Percentiles rank a stretch among this genome's conserved stretches.
These are phyloP conservation scores for Cordyceps militaris DNA, from an alignment of 2,329 filamentous ascomycete genomes.

Conservation along the genomic window DNA sequence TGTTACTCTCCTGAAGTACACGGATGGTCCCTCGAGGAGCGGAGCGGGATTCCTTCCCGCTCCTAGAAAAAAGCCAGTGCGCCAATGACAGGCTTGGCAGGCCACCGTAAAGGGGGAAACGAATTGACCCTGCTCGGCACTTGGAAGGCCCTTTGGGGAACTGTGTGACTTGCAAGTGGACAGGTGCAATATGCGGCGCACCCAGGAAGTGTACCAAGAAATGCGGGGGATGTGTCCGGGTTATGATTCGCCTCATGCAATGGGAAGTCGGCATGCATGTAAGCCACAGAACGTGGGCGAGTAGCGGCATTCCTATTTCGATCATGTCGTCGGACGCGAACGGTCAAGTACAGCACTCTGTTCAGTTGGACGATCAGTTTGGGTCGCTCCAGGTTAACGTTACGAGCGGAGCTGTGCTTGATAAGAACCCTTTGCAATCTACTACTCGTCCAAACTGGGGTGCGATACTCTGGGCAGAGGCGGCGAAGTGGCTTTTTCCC, in stretches of 20 bases:
- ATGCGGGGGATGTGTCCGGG: background rate
- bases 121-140: background rate
- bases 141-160: background rate
- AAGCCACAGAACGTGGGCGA: background rate
- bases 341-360: background rate
- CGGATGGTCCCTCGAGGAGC: background rate
- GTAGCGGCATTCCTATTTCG: background rate
- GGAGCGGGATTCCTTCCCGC: background rate
- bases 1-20: background rate
- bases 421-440: background rate
- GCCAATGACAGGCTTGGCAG: background rate
- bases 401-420: background rate
- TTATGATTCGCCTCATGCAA: background rate
- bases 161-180: background rate
- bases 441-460: background rate
- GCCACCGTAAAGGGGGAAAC: background rate
- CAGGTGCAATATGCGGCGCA: background rate
- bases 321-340: background rate
- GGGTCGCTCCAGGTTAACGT: conserved; percentile 2
- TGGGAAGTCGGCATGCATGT: background rate
- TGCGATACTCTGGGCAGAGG: background rate
- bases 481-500: background rate
- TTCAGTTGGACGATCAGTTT: background rate
- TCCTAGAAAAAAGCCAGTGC: background rate
- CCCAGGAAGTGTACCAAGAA: background rate